Conservation (phyloP, 108 stramenopile genomes). For the Cyclotella sp. region DNA sequence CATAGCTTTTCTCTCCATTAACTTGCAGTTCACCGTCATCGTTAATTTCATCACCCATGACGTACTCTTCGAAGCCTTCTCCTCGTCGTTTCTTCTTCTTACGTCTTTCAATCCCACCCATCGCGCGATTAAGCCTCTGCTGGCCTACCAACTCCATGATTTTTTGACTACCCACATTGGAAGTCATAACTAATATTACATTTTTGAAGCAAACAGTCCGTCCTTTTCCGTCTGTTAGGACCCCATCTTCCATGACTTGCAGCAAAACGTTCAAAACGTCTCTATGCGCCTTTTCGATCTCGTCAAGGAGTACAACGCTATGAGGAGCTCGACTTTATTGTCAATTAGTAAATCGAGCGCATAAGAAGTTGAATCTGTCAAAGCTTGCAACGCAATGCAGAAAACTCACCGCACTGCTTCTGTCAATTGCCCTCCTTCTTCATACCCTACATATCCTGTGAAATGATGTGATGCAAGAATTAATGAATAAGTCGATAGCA, state of each 20-base stretch:
- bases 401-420: constrained; percentile 81
- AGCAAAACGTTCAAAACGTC: constrained; percentile 96
- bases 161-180: constrained; percentile 89
- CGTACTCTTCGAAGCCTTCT: constrained; percentile 49
- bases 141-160: constrained; percentile 75
- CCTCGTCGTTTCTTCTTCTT: constrained; percentile 43
- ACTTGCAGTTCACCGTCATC: constrained; percentile 16
- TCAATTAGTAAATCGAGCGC: neutral
- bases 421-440: constrained; percentile 97
- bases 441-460: constrained; percentile 77
- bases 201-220: constrained; percentile 95
- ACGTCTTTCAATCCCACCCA: constrained; percentile 9
- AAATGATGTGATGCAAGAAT: no score
- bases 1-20: constrained; percentile 8
- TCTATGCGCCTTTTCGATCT: constrained; percentile 97
- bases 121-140: constrained; percentile 31
- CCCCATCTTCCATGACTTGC: constrained; percentile 97
- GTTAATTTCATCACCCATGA: constrained; percentile 26
- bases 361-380: neutral
- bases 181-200: constrained; percentile 95
- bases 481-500: no score
- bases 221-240: constrained; percentile 98
- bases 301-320: constrained; percentile 90
- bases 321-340: constrained; percentile 63
- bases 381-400: neutral